A percentile compares a stretch with the other conserved stretches of the same genome.
phyloP scores from a whole-genome alignment of 2,329 filamentous ascomycete genomes.

The Sporothrix pseudoabietina region DNA sequence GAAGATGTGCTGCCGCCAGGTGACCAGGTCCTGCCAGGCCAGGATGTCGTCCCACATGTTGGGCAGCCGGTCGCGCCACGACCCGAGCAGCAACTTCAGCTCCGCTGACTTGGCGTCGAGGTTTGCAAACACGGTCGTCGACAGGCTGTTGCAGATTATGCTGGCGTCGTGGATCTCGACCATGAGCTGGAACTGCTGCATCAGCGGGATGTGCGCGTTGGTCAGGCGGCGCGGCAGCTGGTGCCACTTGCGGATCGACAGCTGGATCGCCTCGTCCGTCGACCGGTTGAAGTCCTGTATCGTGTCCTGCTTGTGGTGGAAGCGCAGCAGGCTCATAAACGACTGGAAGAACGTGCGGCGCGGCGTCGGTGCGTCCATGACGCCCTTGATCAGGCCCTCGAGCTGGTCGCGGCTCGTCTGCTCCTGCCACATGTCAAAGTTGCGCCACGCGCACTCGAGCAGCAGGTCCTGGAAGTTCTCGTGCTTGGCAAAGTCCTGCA shows the following conservation, averaged over 20 bases:
- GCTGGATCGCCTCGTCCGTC: conserved; percentile 94
- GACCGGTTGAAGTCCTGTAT: conserved; percentile 81
- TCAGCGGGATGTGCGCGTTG: conserved; percentile 88
- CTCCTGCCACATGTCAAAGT: conserved; percentile 91
- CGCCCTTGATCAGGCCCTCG: conserved; percentile 90
- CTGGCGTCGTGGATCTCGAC: conserved; percentile 97
- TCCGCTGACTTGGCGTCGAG: conserved; percentile 94
- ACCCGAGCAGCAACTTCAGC: conserved; percentile 87
- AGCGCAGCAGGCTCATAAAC: conserved; percentile 94
- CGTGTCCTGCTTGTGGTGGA: conserved; percentile 84
- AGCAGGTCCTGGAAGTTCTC: conserved; percentile 98
- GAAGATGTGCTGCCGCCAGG: conserved; percentile 99
- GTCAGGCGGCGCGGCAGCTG: conserved; percentile 93
- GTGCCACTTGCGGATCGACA: conserved; percentile 98
- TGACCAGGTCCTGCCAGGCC: conserved; percentile 98
- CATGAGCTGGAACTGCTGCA: conserved; percentile 97
- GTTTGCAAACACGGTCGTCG: conserved; percentile 79
- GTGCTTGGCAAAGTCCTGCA: conserved; percentile 97
- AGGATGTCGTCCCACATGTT: conserved; percentile 99
- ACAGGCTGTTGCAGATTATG: conserved; percentile 89
- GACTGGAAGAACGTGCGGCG: conserved; percentile 95
- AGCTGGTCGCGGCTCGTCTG: conserved; percentile 84
- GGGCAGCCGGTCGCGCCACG: conserved; percentile 92
- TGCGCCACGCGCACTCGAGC: conserved; percentile 92
- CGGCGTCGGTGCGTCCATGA: conserved; percentile 96